Conservation (phyloP, 2,329 filamentous ascomycete species). For the Elsinoe fawcettii region DNA sequence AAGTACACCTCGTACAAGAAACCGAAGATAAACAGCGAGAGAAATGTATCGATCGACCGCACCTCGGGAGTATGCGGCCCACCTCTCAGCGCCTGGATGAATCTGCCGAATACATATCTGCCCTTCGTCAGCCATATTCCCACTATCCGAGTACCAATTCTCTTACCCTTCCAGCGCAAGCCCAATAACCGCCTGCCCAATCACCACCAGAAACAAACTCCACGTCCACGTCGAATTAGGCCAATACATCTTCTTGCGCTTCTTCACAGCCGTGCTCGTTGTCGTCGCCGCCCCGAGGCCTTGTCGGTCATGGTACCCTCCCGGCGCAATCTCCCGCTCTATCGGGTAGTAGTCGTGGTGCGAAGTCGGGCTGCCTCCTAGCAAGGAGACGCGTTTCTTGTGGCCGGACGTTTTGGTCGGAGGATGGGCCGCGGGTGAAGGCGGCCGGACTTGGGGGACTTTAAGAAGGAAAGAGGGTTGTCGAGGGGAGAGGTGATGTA, state of each 20-base stretch:
- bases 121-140: background rate
- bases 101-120: conserved; percentile 84
- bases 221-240: conserved; percentile 84
- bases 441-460: background rate
- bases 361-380: conserved; percentile 39
- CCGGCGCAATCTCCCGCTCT: conserved; percentile 40
- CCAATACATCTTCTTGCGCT: conserved; percentile 54
- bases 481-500: conserved; percentile 6
- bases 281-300: conserved; percentile 37
- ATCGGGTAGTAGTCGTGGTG: conserved; percentile 37
- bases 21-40: conserved; percentile 94
- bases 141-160: background rate
- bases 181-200: conserved; percentile 70
- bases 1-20: conserved; percentile 87
- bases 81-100: conserved; percentile 56
- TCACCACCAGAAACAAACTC: conserved; percentile 66
- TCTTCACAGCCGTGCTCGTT: conserved; percentile 21
- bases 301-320: conserved; percentile 46
- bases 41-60: conserved; percentile 80
- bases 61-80: conserved; percentile 34
- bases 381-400: conserved; percentile 50
- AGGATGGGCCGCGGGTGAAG: conserved; percentile 1
- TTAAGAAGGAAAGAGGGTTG: background rate
- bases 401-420: conserved; percentile 48
- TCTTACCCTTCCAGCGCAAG: conserved; percentile 79